Evolutionary conservation across 352 stramenopile species (phyloP), one percentile per base, ranked within the genome.

Genomic region (Thraustotheca clavata): DNA sequence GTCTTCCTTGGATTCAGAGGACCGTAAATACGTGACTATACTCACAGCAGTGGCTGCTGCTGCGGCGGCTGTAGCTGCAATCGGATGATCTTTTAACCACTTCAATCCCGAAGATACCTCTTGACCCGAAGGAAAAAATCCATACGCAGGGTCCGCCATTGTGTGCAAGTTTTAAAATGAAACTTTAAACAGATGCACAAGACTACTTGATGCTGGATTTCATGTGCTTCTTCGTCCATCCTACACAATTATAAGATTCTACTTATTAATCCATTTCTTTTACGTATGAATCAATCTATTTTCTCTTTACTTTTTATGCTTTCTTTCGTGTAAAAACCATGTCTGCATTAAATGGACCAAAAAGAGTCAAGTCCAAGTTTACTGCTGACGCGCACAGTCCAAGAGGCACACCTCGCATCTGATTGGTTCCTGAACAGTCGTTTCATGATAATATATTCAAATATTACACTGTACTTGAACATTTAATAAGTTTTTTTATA

Each of bases 61-160:
- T 54, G 83, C 85, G 18, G 85, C 85, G 1, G 80, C 85, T 0
- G 83, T 80, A 26, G 81, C 83, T 26, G 91, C 74, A 46, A 94
- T 78, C 27, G 85, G 85, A 65, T 94, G 85, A 59, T 94, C 83
- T 57, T 86, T 86, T 62, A 91, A 88, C 85, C 85, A 94, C 68
- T 91, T 82, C 33, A 94, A 66, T 7, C 85, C 83, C 40, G 77
- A 86, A 0, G 80, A 89, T 47, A 94, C 76, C 71, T 94, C 85
- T 67, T 91, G 87, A 67, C 80, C 77, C 5, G 83, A 91, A 35
- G 83, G 80, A 69, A 96, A 89, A 81, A 97, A 85, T 52, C 80
- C 39, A 63, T 65, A 65, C 12, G 35, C 29, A 18, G 47, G 35
- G 47, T 65, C 57, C 41, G 57, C 14, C 57, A 65, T 65, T 27